Evolutionary conservation across 148 eudicot genomes (phyloP).

Genomic region (Camellia japonica): DNA sequence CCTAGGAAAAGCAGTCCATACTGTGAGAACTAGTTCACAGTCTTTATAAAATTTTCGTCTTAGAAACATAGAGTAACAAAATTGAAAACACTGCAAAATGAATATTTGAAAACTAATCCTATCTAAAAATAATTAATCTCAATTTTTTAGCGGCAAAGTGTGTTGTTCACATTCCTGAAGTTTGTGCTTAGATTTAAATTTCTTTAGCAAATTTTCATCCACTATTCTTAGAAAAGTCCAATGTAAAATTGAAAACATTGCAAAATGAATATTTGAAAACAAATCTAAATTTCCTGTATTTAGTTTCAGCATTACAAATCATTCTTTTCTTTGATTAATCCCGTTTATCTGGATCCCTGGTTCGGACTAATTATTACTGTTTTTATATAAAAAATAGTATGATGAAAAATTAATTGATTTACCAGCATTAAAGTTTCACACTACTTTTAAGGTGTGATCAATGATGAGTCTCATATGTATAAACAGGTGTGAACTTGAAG

Average conservation of each 20-base stretch:
- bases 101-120: neutral
- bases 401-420: neutral
- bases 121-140: neutral
- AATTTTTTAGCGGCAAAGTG: neutral
- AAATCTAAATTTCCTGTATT: too few relatives aligned
- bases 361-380: too few relatives aligned
- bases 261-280: too few relatives aligned
- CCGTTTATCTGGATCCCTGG: neutral
- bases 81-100: neutral
- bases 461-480: neutral
- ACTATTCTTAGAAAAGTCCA: too few relatives aligned
- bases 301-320: too few relatives aligned
- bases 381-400: neutral
- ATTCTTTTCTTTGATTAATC: neutral
- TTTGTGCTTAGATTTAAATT: too few relatives aligned
- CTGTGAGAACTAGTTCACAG: neutral
- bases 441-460: neutral
- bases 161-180: too few relatives aligned
- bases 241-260: too few relatives aligned
- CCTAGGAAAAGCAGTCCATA: neutral
- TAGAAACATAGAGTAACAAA: neutral
- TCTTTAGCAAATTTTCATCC: too few relatives aligned
- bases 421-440: neutral
- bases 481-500: constrained; percentile 65
- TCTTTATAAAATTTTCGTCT: neutral